These are phyloP conservation scores for Rosa rugosa DNA, from an alignment of 306 rosid genomes.

Conservation along the genomic window DNA sequence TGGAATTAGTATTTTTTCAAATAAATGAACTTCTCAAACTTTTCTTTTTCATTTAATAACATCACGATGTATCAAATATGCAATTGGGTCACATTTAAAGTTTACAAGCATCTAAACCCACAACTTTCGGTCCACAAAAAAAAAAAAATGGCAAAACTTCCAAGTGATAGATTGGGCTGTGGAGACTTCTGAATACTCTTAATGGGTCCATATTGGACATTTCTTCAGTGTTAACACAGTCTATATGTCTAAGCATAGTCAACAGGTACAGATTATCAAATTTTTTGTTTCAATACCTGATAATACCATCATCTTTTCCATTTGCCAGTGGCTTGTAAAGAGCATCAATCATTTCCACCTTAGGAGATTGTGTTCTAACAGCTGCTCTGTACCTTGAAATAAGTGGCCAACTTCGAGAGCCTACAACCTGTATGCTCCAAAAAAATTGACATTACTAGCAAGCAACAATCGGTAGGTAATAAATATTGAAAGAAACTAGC, in stretches of 20 bases:
- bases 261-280: too few species aligned
- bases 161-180: not conserved
- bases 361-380: constrained; percentile 76
- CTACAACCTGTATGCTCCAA: constrained; percentile 62
- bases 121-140: not conserved
- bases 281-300: constrained; percentile 51
- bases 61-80: not conserved
- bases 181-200: not conserved
- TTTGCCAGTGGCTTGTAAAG: constrained; percentile 73
- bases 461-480: constrained; percentile 10
- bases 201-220: not conserved
- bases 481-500: not conserved
- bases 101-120: not conserved
- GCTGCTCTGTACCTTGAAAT: constrained; percentile 93
- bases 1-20: constrained; percentile 11
- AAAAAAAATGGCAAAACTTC: not conserved
- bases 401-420: constrained; percentile 82
- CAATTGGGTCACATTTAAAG: not conserved
- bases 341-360: constrained; percentile 82
- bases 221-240: not conserved
- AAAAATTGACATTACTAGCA: constrained; percentile 23
- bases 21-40: not conserved
- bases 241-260: not conserved
- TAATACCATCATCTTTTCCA: constrained; percentile 81
- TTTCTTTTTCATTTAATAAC: not conserved